phyloP scores from a whole-genome alignment of 2,329 filamentous ascomycete species.

The Ophiostoma pallidulum region DNA sequence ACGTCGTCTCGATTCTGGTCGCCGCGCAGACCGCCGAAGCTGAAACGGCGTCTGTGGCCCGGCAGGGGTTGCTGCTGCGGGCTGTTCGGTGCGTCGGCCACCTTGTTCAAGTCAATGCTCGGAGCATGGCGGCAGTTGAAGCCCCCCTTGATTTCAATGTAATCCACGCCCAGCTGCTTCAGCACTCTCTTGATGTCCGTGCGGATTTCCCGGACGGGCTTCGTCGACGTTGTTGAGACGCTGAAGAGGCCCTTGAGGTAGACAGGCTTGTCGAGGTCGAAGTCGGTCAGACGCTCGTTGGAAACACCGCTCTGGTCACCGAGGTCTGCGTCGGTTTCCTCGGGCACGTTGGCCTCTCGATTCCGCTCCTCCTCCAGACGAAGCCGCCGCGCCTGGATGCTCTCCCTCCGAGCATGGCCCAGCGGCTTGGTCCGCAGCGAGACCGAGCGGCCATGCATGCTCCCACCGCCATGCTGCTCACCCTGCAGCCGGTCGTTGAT shows the following conservation, averaged over 20 bases:
- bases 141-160: conserved; percentile 82
- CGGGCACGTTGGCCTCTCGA: conserved; percentile 69
- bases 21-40: conserved; percentile 61
- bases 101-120: conserved; percentile 77
- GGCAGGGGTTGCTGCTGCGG: conserved; percentile 37
- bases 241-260: conserved; percentile 96
- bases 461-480: conserved; percentile 41
- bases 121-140: conserved; percentile 84
- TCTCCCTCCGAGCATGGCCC: conserved; percentile 80
- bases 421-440: conserved; percentile 75
- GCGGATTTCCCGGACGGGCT: conserved; percentile 76
- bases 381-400: conserved; percentile 76
- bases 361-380: conserved; percentile 42
- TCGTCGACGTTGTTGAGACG: conserved; percentile 90
- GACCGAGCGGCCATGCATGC: conserved; percentile 42
- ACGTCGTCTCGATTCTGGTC: conserved; percentile 53
- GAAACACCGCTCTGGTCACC: conserved; percentile 52
- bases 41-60: conserved; percentile 68
- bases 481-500: conserved; percentile 42
- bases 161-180: conserved; percentile 80
- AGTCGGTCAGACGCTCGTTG: conserved; percentile 52
- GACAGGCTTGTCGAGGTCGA: conserved; percentile 83
- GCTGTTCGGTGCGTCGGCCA: conserved; percentile 53
- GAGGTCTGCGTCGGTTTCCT: conserved; percentile 81
- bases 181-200: conserved; percentile 85